Percentiles rank a stretch among this genome's conserved stretches.
Evolutionary conservation across 805 yeast genomes (phyloP).

Genomic region (Yarrowia osloensis): DNA sequence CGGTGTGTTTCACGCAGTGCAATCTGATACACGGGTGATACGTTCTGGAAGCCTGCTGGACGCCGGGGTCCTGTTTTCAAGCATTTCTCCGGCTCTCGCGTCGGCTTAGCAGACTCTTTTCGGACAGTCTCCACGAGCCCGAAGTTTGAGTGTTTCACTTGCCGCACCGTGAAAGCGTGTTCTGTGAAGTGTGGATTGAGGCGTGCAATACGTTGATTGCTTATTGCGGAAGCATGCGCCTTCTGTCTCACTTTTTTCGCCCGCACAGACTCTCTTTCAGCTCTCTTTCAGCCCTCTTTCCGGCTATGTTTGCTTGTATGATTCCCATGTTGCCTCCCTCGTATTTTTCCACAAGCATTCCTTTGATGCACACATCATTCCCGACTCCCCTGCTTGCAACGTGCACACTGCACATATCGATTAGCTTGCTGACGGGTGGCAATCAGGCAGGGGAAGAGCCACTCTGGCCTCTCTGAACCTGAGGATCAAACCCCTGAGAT

Average conservation of each 20-base stretch:
- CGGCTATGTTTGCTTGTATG: too few species aligned
- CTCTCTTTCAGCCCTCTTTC: too few species aligned
- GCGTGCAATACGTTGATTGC: too few species aligned
- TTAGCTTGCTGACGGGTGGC: too few species aligned
- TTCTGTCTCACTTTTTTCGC: too few species aligned
- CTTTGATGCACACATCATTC: slow-evolving; percentile 9
- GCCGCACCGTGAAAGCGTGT: too few species aligned
- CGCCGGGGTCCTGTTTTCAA: background rate
- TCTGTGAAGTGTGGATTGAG: too few species aligned
- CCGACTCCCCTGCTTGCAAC: slow-evolving; percentile 11
- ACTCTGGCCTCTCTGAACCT: too few species aligned
- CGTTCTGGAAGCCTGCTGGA: background rate
- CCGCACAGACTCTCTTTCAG: too few species aligned
- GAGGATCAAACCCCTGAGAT: too few species aligned
- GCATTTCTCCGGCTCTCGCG: background rate
- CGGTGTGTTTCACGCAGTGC: background rate
- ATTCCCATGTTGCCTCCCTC: background rate
- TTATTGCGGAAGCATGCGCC: too few species aligned
- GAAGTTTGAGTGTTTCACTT: background rate
- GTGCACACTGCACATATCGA: background rate
- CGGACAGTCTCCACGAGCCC: background rate
- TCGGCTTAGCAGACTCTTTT: background rate
- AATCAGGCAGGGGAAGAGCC: too few species aligned
- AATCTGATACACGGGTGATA: background rate
- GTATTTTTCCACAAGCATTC: background rate